A percentile compares a stretch with the other conserved stretches of the same genome.
These are phyloP conservation scores for Micractinium conductrix DNA, from an alignment of 139 green algal species.

Conservation along the genomic window DNA sequence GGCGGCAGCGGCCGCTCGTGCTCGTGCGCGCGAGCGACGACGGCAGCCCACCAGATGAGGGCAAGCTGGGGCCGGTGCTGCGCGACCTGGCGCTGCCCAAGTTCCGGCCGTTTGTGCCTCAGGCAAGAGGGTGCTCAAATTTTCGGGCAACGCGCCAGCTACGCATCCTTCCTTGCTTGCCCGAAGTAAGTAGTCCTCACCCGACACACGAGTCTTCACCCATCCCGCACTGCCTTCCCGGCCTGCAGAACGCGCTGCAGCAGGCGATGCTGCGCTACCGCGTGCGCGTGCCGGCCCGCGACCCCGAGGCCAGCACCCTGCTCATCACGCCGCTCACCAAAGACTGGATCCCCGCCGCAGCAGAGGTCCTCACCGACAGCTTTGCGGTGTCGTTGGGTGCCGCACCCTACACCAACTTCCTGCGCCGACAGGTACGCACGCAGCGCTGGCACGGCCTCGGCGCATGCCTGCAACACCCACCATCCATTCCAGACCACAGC, in stretches of 20 bases:
- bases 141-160: neutral
- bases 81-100: conserved; percentile 31
- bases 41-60: too few species aligned
- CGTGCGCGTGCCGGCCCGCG: neutral
- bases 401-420: conserved; percentile 53
- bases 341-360: conserved; percentile 34
- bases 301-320: conserved; percentile 27
- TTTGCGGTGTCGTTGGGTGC: conserved; percentile 61
- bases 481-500: too few species aligned
- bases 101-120: conserved; percentile 44
- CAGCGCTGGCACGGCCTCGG: too few species aligned
- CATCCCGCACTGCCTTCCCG: neutral
- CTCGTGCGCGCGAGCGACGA: neutral
- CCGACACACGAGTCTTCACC: too few species aligned
- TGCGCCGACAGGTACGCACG: too few species aligned
- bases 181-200: neutral
- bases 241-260: conserved; percentile 21
- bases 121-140: neutral
- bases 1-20: neutral
- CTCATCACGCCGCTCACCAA: conserved; percentile 47
- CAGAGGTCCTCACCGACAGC: conserved; percentile 60
- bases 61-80: neutral
- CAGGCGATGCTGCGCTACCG: conserved; percentile 13
- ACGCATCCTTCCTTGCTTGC: neutral
- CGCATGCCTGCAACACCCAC: too few species aligned